A percentile compares a stretch with the other conserved stretches of the same genome.
These are phyloP conservation scores for Boletus rufocinnamomeus DNA, from an alignment of 768 basidiomycete species.

Conservation along the genomic window DNA sequence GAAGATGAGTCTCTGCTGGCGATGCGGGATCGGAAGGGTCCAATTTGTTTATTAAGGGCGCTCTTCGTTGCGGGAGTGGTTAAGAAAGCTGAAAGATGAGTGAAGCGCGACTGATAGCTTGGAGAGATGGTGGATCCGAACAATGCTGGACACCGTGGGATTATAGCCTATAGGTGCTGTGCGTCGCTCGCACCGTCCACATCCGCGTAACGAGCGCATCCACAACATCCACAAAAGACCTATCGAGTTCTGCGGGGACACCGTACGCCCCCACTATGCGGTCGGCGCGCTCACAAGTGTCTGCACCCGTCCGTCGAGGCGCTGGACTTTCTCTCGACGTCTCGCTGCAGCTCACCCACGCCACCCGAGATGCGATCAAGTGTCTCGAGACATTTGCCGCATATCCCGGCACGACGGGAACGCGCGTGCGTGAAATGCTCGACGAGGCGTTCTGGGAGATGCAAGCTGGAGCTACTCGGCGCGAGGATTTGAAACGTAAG, in stretches of 20 bases:
- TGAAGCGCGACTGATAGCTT: too few relatives aligned
- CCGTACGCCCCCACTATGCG: too few relatives aligned
- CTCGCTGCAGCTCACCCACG: slow-evolving; percentile 90
- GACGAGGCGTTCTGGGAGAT: slow-evolving; percentile 92
- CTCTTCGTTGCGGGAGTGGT: too few relatives aligned
- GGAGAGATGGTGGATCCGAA: too few relatives aligned
- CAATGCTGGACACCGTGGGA: too few relatives aligned
- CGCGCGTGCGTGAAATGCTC: slow-evolving; percentile 86
- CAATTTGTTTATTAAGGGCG: too few relatives aligned
- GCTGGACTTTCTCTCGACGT: slow-evolving; percentile 89
- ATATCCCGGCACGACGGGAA: slow-evolving; percentile 87
- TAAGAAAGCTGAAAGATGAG: too few relatives aligned
- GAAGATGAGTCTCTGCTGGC: too few relatives aligned
- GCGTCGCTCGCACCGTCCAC: neutral
- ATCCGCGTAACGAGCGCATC: neutral
- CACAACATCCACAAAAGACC: slow-evolving; percentile 2
- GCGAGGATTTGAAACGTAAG: slow-evolving; percentile 80
- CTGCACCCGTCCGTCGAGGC: slow-evolving; percentile 25
- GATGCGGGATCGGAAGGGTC: too few relatives aligned
- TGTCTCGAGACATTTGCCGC: slow-evolving; percentile 86
- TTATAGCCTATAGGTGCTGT: too few relatives aligned
- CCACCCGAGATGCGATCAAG: slow-evolving; percentile 88
- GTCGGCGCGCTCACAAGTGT: too few relatives aligned
- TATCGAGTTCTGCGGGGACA: neutral
- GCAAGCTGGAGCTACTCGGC: slow-evolving; percentile 71